phyloP scores from a whole-genome alignment of 495 filamentous ascomycete species.

The Bacidia gigantensis region DNA sequence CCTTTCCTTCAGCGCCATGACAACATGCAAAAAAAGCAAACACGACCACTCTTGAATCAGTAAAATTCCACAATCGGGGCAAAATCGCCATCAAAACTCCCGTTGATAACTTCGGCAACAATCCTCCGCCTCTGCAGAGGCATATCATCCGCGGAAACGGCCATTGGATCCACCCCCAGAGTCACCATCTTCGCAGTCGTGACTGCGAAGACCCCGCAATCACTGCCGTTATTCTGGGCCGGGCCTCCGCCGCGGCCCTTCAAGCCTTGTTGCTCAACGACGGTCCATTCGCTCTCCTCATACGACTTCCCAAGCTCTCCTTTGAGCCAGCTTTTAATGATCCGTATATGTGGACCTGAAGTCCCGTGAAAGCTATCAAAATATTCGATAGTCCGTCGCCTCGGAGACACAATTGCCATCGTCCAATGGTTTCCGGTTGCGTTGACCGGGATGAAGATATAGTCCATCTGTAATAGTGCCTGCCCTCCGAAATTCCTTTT shows the following conservation, averaged over 20 bases:
- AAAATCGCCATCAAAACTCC: conserved; percentile 36
- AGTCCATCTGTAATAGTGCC: conserved; percentile 40
- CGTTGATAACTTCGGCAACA: conserved; percentile 55
- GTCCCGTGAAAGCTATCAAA: conserved; percentile 53
- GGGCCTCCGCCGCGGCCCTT: conserved; percentile 22
- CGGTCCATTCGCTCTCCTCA: conserved; percentile 48
- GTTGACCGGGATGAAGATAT: conserved; percentile 49
- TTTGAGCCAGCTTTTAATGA: conserved; percentile 41
- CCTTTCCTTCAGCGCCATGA: neutral
- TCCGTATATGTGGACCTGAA: conserved; percentile 22
- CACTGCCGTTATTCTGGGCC: conserved; percentile 53
- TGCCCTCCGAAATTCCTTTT: conserved; percentile 43
- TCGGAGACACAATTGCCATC: conserved; percentile 55
- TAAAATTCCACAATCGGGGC: conserved; percentile 11
- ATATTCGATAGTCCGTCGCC: conserved; percentile 50
- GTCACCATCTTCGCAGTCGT: conserved; percentile 60
- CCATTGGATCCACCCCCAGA: conserved; percentile 46
- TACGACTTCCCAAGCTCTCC: conserved; percentile 44
- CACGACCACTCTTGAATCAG: neutral
- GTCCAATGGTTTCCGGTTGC: conserved; percentile 40
- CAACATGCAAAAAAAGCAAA: neutral
- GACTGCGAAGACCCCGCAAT: conserved; percentile 72
- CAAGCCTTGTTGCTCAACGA: conserved; percentile 28
- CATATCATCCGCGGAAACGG: conserved; percentile 44
- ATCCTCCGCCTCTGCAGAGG: conserved; percentile 45